Base-by-base conservation (phyloP, 352 stramenopile genomes). In the Phytophthora lateralis region DNA sequence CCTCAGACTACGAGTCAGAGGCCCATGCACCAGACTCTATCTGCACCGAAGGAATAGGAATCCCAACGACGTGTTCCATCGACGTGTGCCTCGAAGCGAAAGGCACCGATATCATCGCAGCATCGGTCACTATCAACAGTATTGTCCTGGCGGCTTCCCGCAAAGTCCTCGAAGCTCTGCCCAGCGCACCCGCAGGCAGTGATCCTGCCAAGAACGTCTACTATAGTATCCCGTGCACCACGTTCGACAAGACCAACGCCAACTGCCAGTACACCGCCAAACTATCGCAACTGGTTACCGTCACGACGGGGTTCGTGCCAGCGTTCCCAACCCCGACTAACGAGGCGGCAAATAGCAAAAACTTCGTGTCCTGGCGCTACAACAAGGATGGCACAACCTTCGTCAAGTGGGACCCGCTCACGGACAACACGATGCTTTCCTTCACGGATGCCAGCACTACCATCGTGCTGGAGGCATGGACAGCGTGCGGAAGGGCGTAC, bases 321-420 rank as follows among this genome's bases (percentile, higher is more conserved):
- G 24, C 12, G 0, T 50, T 66, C 12, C 58, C 58, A 1, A 29
- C 41, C 18, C 50, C 53, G 15, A 5, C 34, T 5, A 21, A 20
- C 10, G 21, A 55, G 20, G 0, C 11, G 4, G 9, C 12, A 6
- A 54, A 59, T 4, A 24, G 8, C 14, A 69, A 69, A 10, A 35
- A 55, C 8, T 70, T 47, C n/a, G 35, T 66, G 2, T 87, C 77
- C 55, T 91, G 80, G 78, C 80, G 80, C 43, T 90, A 88, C 70
- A 70, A 60, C 32, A 60, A 20, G 14, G 46, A 55, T 32, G 61
- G 48, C 24, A 39, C 8, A 18, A 46, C 32, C 3, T 70, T 45
- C 15, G 20, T 45, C 15, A 32, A 45, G 6, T 70, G 61, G 61
- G 17, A 56, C 10, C 61, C 61, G 3, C 12, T 32, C 11, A 12